Conservation (phyloP, 2,329 filamentous ascomycete genomes). For the Cladosporium phlei region DNA sequence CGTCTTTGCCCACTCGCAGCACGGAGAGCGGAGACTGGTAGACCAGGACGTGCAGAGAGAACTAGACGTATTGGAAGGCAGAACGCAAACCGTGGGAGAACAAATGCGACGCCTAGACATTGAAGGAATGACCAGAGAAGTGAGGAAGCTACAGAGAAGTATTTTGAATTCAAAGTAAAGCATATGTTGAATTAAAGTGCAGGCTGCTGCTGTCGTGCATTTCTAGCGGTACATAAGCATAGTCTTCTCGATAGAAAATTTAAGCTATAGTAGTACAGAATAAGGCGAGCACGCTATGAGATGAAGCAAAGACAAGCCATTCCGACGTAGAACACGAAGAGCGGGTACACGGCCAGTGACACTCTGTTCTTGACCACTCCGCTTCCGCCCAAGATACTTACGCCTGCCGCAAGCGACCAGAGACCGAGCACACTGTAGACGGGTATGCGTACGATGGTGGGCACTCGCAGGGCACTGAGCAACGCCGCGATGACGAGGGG, state of each 20-base stretch:
- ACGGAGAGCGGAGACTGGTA: slow-evolving; percentile 18
- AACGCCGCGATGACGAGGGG: slow-evolving; percentile 89
- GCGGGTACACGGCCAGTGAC: slow-evolving; percentile 85
- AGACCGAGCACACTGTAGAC: slow-evolving; percentile 82
- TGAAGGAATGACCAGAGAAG: slow-evolving; percentile 19
- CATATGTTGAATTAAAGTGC: no score
- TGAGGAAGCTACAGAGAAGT: slow-evolving; percentile 20
- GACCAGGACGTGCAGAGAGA: slow-evolving; percentile 25
- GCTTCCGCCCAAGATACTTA: slow-evolving; percentile 92
- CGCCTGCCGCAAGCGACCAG: slow-evolving; percentile 91
- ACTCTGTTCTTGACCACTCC: slow-evolving; percentile 94
- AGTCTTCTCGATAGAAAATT: neutral
- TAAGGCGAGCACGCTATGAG: slow-evolving; percentile 53
- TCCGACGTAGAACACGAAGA: slow-evolving; percentile 92
- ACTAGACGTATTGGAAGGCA: slow-evolving; percentile 34
- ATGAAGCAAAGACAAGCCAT: slow-evolving; percentile 96
- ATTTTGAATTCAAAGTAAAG: no score
- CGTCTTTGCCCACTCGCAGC: slow-evolving; percentile 34
- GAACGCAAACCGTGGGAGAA: slow-evolving; percentile 35
- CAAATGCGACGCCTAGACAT: slow-evolving; percentile 34
- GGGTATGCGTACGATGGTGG: slow-evolving; percentile 77
- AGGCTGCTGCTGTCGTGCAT: no score
- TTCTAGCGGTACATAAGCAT: no score
- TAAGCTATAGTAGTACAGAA: slow-evolving; percentile 8
- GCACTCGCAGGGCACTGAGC: slow-evolving; percentile 76